Percentiles rank a stretch among this genome's conserved stretches.
Conservation (phyloP, 225 moss, liverwort and hornwort genomes). For the Takakia lepidozioides region DNA sequence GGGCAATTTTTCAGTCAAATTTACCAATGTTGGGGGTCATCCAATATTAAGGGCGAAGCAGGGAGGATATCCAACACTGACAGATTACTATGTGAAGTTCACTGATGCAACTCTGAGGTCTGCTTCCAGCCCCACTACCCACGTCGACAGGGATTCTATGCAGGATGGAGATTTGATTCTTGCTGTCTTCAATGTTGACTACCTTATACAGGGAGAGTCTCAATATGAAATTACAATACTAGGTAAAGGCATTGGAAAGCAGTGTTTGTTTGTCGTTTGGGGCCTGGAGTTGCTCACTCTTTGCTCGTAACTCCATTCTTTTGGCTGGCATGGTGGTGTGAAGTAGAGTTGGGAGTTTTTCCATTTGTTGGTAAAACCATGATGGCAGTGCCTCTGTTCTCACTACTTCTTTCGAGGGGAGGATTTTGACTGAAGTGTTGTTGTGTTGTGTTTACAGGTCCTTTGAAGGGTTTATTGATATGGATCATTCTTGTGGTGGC, state of each 20-base stretch:
- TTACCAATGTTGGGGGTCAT: slow-evolving; percentile 18
- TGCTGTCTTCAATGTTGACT: slow-evolving; percentile 50
- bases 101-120: slow-evolving; percentile 22
- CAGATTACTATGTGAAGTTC: slow-evolving; percentile 25
- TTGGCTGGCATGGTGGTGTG: too few relatives aligned
- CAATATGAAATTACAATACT: slow-evolving; percentile 27
- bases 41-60: slow-evolving; percentile 37
- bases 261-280: too few relatives aligned
- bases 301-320: too few relatives aligned
- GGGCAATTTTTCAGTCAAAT: slow-evolving; percentile 18
- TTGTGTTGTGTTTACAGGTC: slow-evolving; percentile 9
- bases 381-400: too few relatives aligned
- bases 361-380: too few relatives aligned
- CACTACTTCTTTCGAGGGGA: not conserved
- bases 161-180: slow-evolving; percentile 19
- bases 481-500: slow-evolving; percentile 40
- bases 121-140: slow-evolving; percentile 20
- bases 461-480: slow-evolving; percentile 16
- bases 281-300: too few relatives aligned
- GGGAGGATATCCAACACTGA: slow-evolving; percentile 31
- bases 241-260: slow-evolving; percentile 20
- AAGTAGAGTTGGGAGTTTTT: too few relatives aligned
- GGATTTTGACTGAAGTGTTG: not conserved
- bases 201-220: slow-evolving; percentile 18
- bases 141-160: slow-evolving; percentile 15